A percentile compares a stretch with the other conserved stretches of the same genome.
These are phyloP conservation scores for Lentithecium fluviatile DNA, from an alignment of 495 filamentous ascomycete genomes.

Conservation along the genomic window DNA sequence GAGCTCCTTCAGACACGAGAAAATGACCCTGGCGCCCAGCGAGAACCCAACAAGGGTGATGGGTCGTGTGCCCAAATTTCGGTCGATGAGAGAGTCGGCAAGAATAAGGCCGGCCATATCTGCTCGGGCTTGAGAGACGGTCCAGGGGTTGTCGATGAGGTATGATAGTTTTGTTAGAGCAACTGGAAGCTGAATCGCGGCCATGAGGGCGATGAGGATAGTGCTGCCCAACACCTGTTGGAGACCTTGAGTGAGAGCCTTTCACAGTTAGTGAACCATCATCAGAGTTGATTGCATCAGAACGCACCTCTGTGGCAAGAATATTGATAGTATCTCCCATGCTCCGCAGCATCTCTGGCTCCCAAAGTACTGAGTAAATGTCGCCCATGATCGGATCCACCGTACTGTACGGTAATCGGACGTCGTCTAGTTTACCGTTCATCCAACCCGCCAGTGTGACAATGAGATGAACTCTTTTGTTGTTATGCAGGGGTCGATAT, in stretches of 20 bases:
- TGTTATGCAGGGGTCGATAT: conserved; percentile 94
- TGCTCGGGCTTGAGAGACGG: conserved; percentile 86
- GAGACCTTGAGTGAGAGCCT: conserved; percentile 92
- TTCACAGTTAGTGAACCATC: conserved; percentile 7
- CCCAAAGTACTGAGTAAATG: conserved; percentile 96
- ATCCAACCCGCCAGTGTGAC: conserved; percentile 97
- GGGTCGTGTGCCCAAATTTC: conserved; percentile 86
- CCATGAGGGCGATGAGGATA: conserved; percentile 84
- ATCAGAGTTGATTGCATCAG: not conserved
- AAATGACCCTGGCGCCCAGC: conserved; percentile 88
- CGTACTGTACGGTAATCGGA: conserved; percentile 90
- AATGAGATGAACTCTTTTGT: conserved; percentile 94
- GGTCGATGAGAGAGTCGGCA: conserved; percentile 88
- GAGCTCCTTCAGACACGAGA: conserved; percentile 85
- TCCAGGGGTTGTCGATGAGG: conserved; percentile 98
- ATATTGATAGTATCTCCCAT: conserved; percentile 99
- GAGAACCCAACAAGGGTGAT: conserved; percentile 97
- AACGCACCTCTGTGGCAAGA: conserved; percentile 86
- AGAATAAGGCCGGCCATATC: conserved; percentile 88
- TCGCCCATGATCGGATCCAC: conserved; percentile 98
- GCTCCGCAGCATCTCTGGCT: conserved; percentile 94
- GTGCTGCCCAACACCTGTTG: conserved; percentile 95
- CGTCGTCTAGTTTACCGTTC: conserved; percentile 96
- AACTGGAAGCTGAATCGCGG: conserved; percentile 87
- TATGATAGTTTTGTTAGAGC: conserved; percentile 94